Conservation (phyloP, 805 yeast species). For the Ogataea siamensis region DNA sequence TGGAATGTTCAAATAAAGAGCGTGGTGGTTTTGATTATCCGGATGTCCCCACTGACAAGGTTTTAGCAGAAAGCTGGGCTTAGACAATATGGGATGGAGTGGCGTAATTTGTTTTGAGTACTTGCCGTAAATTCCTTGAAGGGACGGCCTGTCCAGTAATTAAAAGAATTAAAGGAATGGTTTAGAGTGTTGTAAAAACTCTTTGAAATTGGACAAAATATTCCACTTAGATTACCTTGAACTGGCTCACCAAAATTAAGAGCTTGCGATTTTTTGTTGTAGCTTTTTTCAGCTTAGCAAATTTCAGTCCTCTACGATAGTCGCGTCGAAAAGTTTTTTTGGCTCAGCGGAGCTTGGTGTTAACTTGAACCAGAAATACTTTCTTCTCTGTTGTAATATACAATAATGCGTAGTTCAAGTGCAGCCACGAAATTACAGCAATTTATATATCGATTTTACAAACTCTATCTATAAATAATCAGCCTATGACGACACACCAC, state of each 20-base stretch:
- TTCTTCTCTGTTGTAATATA: neutral
- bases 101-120: slow-evolving; percentile 1
- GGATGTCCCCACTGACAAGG: neutral
- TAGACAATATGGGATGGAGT: slow-evolving; percentile 1
- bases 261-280: slow-evolving; percentile 2
- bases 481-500: slow-evolving; percentile 1
- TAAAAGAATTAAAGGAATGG: neutral
- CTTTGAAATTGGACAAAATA: neutral
- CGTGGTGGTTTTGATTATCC: neutral
- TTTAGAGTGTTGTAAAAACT: neutral
- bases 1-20: slow-evolving; percentile 5
- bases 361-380: neutral
- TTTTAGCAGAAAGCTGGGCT: neutral
- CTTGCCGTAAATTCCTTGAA: too few relatives aligned
- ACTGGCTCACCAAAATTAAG: neutral
- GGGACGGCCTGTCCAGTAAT: neutral
- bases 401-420: too few relatives aligned
- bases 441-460: neutral
- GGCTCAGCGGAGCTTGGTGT: neutral
- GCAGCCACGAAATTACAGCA: neutral
- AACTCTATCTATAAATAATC: neutral
- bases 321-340: neutral
- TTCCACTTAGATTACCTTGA: neutral
- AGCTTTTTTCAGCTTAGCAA: neutral
- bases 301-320: neutral